Evolutionary conservation across 352 stramenopile genomes (phyloP), one percentile per base, ranked within the genome.

Genomic region (Bremia lactucae): DNA sequence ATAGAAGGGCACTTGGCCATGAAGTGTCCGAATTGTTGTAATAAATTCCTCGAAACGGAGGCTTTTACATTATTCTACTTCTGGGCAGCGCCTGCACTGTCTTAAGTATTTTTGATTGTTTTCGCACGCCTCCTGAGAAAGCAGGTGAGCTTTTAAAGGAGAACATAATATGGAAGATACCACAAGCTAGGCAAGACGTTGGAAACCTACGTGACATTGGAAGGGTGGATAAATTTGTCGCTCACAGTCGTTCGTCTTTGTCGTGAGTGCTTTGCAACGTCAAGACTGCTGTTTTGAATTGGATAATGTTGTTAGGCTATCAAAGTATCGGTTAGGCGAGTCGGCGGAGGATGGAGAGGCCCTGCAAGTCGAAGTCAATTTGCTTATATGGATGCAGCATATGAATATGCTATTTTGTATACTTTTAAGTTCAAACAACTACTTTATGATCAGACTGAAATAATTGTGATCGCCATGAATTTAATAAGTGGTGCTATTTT

Each of bases 151-250:
- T 88, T 41, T 88, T 88, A 65, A 87, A 86, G 63, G 85, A 90
- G 52, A 68, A 88, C 34, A 76, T n/a, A 91, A 50, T 87, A 74
- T 57, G 85, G 67, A 61, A 87, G 87, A 52, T 87, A 87, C 60
- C 93, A 94, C 72, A 92, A 92, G 52, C 62, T 95, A 23, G 83
- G 80, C 62, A 84, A 86, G 61, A 88, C 74, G 14, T 68, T 95
- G 15, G 80, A 80, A 55, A 91, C 83, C 79, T 91, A 84, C 50
- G 75, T 74, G 13, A 6, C 8, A n/a, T 2, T 36, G 24, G 5
- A 7, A 10, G 6, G 7, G 21, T 31, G n/a, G n/a, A 16, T 13
- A 10, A 31, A 31, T 14, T 3, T 31, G 14, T 31, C 10, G 29
- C 20, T 48, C 29, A 40, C 26, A 14, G 8, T 16, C 42, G 28